Evolutionary conservation across 2,329 filamentous ascomycete species (phyloP).

Genomic region (Colletotrichum limetticola): DNA sequence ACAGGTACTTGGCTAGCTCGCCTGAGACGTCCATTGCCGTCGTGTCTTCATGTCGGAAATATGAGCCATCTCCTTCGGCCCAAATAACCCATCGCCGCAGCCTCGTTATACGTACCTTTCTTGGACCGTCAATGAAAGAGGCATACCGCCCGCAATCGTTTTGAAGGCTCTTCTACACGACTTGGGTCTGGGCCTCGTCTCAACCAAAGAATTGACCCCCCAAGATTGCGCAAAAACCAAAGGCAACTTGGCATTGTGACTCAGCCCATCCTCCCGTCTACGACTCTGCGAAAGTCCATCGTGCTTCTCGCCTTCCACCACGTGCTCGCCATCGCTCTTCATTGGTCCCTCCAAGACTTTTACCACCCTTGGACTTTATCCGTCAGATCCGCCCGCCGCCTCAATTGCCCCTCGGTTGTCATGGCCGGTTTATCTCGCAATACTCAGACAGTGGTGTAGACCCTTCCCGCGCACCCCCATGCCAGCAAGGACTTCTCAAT

Average conservation of each 20-base stretch:
- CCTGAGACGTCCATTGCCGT: background rate
- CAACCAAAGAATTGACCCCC: background rate
- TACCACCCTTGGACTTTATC: background rate
- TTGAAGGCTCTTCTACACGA: background rate
- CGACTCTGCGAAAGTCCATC: background rate
- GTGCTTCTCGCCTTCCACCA: constrained; percentile 11
- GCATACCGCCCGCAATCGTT: background rate
- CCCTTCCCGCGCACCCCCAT: background rate
- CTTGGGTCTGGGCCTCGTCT: background rate
- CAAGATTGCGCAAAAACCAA: background rate
- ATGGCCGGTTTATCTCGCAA: no score
- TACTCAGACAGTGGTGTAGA: background rate
- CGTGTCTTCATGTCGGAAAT: no score
- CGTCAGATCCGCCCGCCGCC: background rate
- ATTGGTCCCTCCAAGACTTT: background rate
- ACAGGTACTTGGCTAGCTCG: background rate
- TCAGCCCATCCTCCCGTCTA: background rate
- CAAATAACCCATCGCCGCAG: background rate
- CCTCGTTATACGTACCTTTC: background rate
- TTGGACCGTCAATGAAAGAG: background rate
- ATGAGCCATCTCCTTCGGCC: background rate
- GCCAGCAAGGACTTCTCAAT: no score
- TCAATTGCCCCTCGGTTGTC: background rate
- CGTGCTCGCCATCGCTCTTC: constrained; percentile 15
- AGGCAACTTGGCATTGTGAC: background rate